Base-by-base conservation (phyloP, 1,139 yeast species). In the Yamadazyma dushanensis region DNA sequence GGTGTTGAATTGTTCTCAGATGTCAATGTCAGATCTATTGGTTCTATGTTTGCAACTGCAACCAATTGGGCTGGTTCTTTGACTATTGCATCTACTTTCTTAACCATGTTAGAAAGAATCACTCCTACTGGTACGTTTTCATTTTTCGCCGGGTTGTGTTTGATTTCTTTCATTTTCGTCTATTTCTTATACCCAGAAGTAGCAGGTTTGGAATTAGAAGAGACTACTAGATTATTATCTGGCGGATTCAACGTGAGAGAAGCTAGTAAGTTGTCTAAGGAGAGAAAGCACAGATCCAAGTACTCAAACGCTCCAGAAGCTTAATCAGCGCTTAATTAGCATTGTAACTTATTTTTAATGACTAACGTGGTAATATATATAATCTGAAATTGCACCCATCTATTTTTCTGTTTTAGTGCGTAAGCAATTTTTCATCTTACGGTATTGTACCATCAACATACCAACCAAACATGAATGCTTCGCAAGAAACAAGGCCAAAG, bases 61-160 rank as follows among this genome's bases (percentile, higher is more conserved):
- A 82, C 92, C 30, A 92, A 92, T 67, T 92, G 98, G 98, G 80
- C 89, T 10, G 97, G 97, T 35, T 88, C 96, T 19, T 70, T 92
- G 52, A 84, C 88, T 28, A 86, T 90, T 56, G 87, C 97, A 1
- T 77, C 96, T 3, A 86, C 97, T 1, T 90, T 89, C 63, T 73
- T 92, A 58, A 89, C 97, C 19, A 90, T 90, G 97, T 75, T 90
- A 68, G 79, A 85, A 57, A 84, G 80, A 46, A 89, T 90, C 46
- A 88, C 97, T 2, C 97, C 97, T 26, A 80, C 96, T 0, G 97
- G 97, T 24, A 90, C 98, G 0, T 92, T 90, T 63, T 78, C 90
- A 7, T 78, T 90, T 47, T 90, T 87, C 58, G 96, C 96, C 1
- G 96, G 80, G 1, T 73, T 90, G 39, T 81, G 94, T 55, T 66